Evolutionary conservation across 2,329 filamentous ascomycete genomes (phyloP).

Genomic region (Botrytis porri): DNA sequence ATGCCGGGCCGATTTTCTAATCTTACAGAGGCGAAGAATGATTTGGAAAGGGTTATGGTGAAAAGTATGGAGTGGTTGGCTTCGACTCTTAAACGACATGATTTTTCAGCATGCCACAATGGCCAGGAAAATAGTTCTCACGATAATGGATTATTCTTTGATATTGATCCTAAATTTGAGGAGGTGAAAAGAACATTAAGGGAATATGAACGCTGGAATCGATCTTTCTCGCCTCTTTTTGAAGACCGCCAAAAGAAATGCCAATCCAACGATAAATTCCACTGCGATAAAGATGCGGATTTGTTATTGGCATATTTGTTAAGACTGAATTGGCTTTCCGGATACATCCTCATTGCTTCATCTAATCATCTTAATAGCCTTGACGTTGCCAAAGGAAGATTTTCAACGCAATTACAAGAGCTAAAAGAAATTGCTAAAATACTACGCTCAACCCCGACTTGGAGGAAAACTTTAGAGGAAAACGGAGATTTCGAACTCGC

Average conservation of each 20-base stretch:
- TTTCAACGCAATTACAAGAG: constrained; percentile 9
- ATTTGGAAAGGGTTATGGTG: constrained; percentile 28
- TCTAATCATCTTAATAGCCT: constrained; percentile 3
- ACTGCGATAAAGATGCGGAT: constrained; percentile 1
- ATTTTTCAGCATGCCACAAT: constrained; percentile 22
- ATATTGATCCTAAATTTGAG: constrained; percentile 29
- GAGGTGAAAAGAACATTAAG: constrained; percentile 26
- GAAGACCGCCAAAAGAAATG: background rate
- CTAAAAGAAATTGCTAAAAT: constrained; percentile 2
- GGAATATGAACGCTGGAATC: constrained; percentile 32
- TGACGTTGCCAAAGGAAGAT: background rate
- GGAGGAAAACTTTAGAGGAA: constrained; percentile 21
- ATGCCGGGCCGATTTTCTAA: constrained; percentile 26
- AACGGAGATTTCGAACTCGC: constrained; percentile 30
- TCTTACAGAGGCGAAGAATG: constrained; percentile 23
- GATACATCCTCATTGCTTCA: constrained; percentile 13
- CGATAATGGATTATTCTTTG: constrained; percentile 25
- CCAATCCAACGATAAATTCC: constrained; percentile 22
- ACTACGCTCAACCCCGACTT: background rate
- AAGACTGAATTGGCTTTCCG: constrained; percentile 12
- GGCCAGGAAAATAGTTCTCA: constrained; percentile 5
- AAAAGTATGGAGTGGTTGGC: constrained; percentile 32
- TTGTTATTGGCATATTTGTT: constrained; percentile 9
- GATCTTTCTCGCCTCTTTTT: constrained; percentile 27
- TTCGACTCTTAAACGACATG: constrained; percentile 29